Evolutionary conservation across 495 filamentous ascomycete genomes (phyloP).

Genomic region (Penicillium samsonianum): DNA sequence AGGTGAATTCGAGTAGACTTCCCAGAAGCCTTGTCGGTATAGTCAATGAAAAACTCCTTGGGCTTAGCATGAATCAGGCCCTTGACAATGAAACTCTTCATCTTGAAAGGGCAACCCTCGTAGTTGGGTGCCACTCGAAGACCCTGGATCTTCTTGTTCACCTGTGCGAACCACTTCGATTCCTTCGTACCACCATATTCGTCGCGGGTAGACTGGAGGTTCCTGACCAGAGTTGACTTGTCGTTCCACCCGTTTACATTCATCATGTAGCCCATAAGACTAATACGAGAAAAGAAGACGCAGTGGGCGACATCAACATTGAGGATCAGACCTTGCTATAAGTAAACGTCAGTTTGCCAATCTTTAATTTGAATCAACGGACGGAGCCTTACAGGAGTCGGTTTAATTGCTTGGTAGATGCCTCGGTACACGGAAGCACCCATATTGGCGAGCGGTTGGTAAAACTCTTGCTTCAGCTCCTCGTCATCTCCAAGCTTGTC

Average conservation of each 20-base stretch:
- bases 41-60: slow-evolving; percentile 57
- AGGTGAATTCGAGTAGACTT: slow-evolving; percentile 49
- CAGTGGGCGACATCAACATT: slow-evolving; percentile 68
- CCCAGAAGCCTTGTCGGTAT: slow-evolving; percentile 52
- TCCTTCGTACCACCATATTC: slow-evolving; percentile 25
- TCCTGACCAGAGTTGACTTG: slow-evolving; percentile 25
- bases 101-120: slow-evolving; percentile 45
- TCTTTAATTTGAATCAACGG: neutral
- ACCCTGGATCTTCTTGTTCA: slow-evolving; percentile 55
- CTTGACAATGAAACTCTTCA: slow-evolving; percentile 63
- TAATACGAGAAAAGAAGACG: slow-evolving; percentile 42
- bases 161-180: slow-evolving; percentile 23
- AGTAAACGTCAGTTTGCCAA: slow-evolving; percentile 15
- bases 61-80: slow-evolving; percentile 57
- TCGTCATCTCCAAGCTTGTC: slow-evolving; percentile 38
- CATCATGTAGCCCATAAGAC: slow-evolving; percentile 34
- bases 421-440: slow-evolving; percentile 81
- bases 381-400: slow-evolving; percentile 54
- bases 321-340: slow-evolving; percentile 60
- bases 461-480: slow-evolving; percentile 12
- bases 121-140: slow-evolving; percentile 69
- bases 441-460: slow-evolving; percentile 21
- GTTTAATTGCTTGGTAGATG: slow-evolving; percentile 76
- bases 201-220: slow-evolving; percentile 22
- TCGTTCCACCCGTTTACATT: slow-evolving; percentile 25